Base-by-base conservation (phyloP, 1,284 basidiomycete species). In the Marasmius oreades region DNA sequence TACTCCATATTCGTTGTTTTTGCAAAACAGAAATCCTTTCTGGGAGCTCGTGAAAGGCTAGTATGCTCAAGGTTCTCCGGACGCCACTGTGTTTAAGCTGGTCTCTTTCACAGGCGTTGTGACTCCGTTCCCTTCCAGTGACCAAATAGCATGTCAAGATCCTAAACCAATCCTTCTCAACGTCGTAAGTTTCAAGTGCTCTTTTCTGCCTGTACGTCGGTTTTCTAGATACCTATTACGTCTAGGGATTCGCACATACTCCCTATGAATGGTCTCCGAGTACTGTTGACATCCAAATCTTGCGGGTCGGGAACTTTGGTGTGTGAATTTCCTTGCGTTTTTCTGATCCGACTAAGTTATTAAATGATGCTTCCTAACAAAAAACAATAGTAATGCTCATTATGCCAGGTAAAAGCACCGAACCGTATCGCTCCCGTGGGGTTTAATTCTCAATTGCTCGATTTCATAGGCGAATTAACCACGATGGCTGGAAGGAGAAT, bases 161-260 rank as follows among this genome's bases (percentile, higher is more conserved):
- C 90, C 90, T n/a, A 93, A 93, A 69, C 88, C 90, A 4, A 87
- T 93, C 63, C 71, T 93, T 22, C 73, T 91, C 28, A 86, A 92
- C 66, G 85, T 83, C 34, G 85, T 86, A 64, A 43, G 79, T 73
- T 44, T 42, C 37, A 31, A 10, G 28, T 4, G 4, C 36, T 44
- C 14, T 18, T 8, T 33, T 50, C 4, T 33, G 14, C 47, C 52
- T 31, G 55, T 56, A 34, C 42, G 44, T 55, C 46, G 44, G 46
- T 50, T 53, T 26, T 55, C 28, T 42, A 36, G 33, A 26, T 52
- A 34, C 37, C 55, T 14, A 45, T 55, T 46, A 48, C 37, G 55
- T 56, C 43, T 44, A 86, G 86, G 88, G 86, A 42, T 83, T 77
- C 63, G 85, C 88, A 3, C 74, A 82, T 59, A 63, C 65, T 11